Evolutionary conservation across 768 basidiomycete genomes (phyloP).

Genomic region (Boletus rubropictus): DNA sequence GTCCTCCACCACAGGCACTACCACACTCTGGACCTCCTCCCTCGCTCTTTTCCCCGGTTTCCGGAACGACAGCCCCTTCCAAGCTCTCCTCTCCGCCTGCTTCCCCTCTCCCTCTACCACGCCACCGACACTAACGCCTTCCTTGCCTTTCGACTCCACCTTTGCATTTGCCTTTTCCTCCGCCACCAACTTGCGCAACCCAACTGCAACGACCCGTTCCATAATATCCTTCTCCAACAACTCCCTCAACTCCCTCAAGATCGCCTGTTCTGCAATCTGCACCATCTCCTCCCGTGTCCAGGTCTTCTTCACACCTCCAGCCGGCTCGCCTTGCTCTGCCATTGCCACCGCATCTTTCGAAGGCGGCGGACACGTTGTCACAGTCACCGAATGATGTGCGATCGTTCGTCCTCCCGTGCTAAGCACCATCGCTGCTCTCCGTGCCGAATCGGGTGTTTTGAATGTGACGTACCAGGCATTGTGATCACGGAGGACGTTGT

Average conservation of each 20-base stretch:
- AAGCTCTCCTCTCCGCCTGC: conserved; percentile 40
- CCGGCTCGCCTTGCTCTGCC: conserved; percentile 26
- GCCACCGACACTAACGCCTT: conserved; percentile 11
- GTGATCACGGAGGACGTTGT: conserved; percentile 66
- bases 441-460: conserved; percentile 51
- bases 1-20: conserved; percentile 18
- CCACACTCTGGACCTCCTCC: conserved; percentile 26
- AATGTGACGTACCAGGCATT: conserved; percentile 83
- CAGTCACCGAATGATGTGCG: conserved; percentile 52
- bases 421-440: conserved; percentile 64
- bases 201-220: conserved; percentile 52
- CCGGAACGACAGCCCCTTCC: conserved; percentile 43
- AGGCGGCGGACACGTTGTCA: conserved; percentile 40
- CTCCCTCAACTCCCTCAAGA: conserved; percentile 50
- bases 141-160: conserved; percentile 22
- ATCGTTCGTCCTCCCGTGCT: conserved; percentile 46
- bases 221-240: conserved; percentile 61
- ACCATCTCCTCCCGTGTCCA: conserved; percentile 53
- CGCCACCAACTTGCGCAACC: conserved; percentile 46
- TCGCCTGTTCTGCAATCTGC: conserved; percentile 47
- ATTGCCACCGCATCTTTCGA: conserved; percentile 31
- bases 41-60: conserved; percentile 37
- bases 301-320: conserved; percentile 34
- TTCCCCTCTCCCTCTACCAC: conserved; percentile 40
- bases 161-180: conserved; percentile 43